A percentile compares a stretch with the other conserved stretches of the same genome.
These are phyloP conservation scores for Physocladia obscura DNA, from an alignment of 192 early-diverging fungal genomes.

Conservation along the genomic window DNA sequence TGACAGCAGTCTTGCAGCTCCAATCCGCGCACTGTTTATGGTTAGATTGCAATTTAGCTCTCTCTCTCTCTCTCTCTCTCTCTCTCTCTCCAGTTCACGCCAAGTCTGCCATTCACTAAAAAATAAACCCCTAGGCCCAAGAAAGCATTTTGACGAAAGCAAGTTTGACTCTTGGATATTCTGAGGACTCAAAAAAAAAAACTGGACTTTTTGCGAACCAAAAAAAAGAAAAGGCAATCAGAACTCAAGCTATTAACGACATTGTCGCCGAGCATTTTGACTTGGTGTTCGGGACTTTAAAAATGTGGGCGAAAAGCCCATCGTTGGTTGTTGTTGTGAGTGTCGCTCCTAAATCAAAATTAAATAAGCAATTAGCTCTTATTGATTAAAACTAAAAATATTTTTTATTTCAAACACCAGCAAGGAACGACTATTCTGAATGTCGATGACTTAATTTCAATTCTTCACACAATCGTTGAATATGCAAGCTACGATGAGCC, in stretches of 20 bases:
- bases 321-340: conserved; percentile 70
- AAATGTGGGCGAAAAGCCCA: conserved; percentile 74
- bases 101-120: too few relatives aligned
- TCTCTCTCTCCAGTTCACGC: too few relatives aligned
- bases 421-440: conserved; percentile 59
- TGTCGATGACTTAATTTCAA: conserved; percentile 70
- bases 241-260: conserved; percentile 36
- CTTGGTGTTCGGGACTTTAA: conserved; percentile 74
- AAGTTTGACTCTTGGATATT: not conserved
- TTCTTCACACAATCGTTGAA: conserved; percentile 73
- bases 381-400: too few relatives aligned
- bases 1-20: conserved; percentile 58
- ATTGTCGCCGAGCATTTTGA: conserved; percentile 74
- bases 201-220: conserved; percentile 22
- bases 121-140: conserved; percentile 28
- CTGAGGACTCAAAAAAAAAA: conserved; percentile 24
- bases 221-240: conserved; percentile 54
- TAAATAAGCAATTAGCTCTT: too few relatives aligned
- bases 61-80: too few relatives aligned
- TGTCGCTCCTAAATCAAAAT: too few relatives aligned
- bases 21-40: conserved; percentile 65
- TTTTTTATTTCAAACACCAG: too few relatives aligned
- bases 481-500: conserved; percentile 74
- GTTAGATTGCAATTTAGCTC: too few relatives aligned
- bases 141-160: conserved; percentile 18